These are phyloP conservation scores for Nicotiana tomentosiformis DNA, from an alignment of 257 asterid species.

Conservation along the genomic window DNA sequence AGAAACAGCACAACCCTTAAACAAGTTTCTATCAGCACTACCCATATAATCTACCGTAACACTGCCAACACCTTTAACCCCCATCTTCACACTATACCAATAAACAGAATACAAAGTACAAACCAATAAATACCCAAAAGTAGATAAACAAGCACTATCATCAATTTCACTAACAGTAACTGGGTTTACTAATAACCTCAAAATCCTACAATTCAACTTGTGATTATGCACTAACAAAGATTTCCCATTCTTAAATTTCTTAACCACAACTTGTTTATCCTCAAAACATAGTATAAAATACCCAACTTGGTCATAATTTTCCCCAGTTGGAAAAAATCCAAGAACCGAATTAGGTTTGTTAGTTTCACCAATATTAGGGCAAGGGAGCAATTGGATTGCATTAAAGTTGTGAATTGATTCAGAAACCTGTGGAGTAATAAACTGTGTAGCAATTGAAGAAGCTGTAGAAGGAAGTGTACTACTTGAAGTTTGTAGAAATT, in stretches of 20 bases:
- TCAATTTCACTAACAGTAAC: slow-evolving; percentile 23
- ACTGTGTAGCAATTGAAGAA: slow-evolving; percentile 27
- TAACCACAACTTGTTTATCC: slow-evolving; percentile 28
- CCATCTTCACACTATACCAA: slow-evolving; percentile 49
- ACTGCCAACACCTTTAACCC: slow-evolving; percentile 1
- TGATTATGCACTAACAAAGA: slow-evolving; percentile 28
- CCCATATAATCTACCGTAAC: slow-evolving; percentile 45
- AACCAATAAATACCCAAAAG: slow-evolving; percentile 58
- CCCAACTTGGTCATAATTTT: slow-evolving; percentile 62
- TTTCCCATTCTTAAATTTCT: slow-evolving; percentile 9
- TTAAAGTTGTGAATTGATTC: slow-evolving; percentile 40
- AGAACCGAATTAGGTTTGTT: slow-evolving; percentile 9
- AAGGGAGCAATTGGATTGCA: slow-evolving; percentile 48
- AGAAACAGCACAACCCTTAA: slow-evolving; percentile 40
- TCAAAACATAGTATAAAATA: slow-evolving; percentile 30
- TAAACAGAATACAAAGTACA: slow-evolving; percentile 49
- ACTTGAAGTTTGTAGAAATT: slow-evolving; percentile 32
- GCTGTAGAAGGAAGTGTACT: slow-evolving; percentile 24
- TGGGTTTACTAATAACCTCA: slow-evolving; percentile 31
- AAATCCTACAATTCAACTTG: slow-evolving; percentile 34
- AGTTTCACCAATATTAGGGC: slow-evolving; percentile 12
- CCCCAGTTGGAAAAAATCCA: slow-evolving; percentile 59
- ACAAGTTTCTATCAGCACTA: slow-evolving; percentile 24
- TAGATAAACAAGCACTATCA: not conserved
- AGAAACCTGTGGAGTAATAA: slow-evolving; percentile 34